These are phyloP conservation scores for Lichtheimia hyalospora DNA, from an alignment of 371 early-diverging fungal genomes.

Conservation along the genomic window DNA sequence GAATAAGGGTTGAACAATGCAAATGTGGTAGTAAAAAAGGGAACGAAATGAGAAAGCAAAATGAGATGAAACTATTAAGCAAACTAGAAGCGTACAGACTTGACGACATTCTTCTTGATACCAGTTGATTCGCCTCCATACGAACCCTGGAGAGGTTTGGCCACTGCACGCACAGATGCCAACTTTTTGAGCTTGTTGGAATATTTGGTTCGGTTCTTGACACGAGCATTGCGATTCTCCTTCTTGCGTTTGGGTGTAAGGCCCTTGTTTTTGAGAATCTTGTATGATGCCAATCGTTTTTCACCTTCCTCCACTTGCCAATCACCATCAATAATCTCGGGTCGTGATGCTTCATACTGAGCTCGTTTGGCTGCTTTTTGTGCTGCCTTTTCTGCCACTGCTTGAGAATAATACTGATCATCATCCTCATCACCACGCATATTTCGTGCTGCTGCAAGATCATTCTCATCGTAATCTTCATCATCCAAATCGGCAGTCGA, in stretches of 20 bases:
- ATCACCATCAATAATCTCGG: slow-evolving; percentile 42
- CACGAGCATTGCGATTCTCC: slow-evolving; percentile 94
- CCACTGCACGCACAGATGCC: slow-evolving; percentile 73
- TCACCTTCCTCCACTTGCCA: slow-evolving; percentile 51
- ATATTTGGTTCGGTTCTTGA: slow-evolving; percentile 87
- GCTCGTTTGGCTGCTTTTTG: slow-evolving; percentile 52
- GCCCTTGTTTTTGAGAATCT: slow-evolving; percentile 96
- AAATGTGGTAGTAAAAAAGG: too few species aligned
- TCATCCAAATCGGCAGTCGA: slow-evolving; percentile 66
- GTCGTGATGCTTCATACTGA: slow-evolving; percentile 40
- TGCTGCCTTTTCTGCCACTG: slow-evolving; percentile 44
- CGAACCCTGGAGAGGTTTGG: slow-evolving; percentile 57
- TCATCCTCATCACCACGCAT: slow-evolving; percentile 35
- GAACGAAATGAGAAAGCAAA: slow-evolving; percentile 7
- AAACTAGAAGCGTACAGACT: slow-evolving; percentile 25
- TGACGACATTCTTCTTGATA: slow-evolving; percentile 85
- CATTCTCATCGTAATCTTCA: slow-evolving; percentile 58
- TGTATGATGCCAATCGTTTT: slow-evolving; percentile 84
- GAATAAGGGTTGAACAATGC: too few species aligned
- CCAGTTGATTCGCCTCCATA: slow-evolving; percentile 95
- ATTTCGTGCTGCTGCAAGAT: slow-evolving; percentile 44
- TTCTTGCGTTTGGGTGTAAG: slow-evolving; percentile 92
- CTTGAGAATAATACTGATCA: slow-evolving; percentile 61
- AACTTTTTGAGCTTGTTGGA: slow-evolving; percentile 91
- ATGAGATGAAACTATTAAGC: background rate